Conservation (phyloP, 805 yeast genomes). For the Candida boleticola region DNA sequence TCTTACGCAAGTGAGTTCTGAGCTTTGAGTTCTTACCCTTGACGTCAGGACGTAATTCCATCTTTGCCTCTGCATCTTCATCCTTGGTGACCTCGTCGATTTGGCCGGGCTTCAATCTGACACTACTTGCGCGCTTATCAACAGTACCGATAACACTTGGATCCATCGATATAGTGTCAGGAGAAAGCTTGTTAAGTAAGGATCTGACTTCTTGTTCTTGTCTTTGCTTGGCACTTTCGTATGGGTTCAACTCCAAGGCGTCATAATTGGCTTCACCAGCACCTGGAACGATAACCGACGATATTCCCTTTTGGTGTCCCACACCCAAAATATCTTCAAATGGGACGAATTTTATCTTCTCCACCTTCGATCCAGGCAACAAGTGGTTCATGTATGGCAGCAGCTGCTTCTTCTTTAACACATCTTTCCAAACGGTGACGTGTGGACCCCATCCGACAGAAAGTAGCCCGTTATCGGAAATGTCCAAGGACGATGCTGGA, state of each 20-base stretch:
- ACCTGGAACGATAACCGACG: constrained; percentile 91
- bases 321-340: constrained; percentile 94
- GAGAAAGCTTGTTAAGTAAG: constrained; percentile 81
- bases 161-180: constrained; percentile 90
- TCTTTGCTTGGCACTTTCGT: constrained; percentile 86
- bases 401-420: constrained; percentile 63
- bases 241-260: constrained; percentile 90
- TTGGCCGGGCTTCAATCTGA: constrained; percentile 64
- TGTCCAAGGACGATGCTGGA: constrained; percentile 74
- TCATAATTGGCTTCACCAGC: constrained; percentile 98
- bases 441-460: constrained; percentile 97
- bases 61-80: constrained; percentile 43
- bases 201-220: constrained; percentile 88
- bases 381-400: constrained; percentile 92
- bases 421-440: constrained; percentile 91
- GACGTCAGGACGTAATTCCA: constrained; percentile 63
- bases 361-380: constrained; percentile 72
- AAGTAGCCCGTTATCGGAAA: constrained; percentile 84
- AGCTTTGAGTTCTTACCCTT: constrained; percentile 82
- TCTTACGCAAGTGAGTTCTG: constrained; percentile 77
- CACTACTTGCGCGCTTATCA: constrained; percentile 61
- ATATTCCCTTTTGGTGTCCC: constrained; percentile 76
- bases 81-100: constrained; percentile 42
- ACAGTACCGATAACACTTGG: constrained; percentile 85
- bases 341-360: constrained; percentile 75